Base-by-base conservation (phyloP, 139 green algal genomes). In the Chlamydomonas sp. region DNA sequence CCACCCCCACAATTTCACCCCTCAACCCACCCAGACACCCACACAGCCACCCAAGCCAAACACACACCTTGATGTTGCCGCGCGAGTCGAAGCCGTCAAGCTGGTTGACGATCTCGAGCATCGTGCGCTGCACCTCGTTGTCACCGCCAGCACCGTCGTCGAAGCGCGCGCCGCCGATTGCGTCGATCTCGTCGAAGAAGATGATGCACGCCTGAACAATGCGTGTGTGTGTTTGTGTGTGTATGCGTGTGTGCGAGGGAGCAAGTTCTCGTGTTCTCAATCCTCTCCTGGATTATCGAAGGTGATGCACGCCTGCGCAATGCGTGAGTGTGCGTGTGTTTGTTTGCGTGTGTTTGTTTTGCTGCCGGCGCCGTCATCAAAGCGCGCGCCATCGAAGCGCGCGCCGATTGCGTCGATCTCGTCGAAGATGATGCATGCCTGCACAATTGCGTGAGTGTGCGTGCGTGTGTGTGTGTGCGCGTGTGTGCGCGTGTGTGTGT, bases 41-140 rank as follows among this genome's bases (percentile, higher is more conserved):
- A n/a, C n/a, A n/a, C n/a, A n/a, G n/a, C n/a, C n/a, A n/a, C n/a
- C n/a, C n/a, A n/a, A n/a, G 39, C 39, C 39, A 50, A 13, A 50
- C 29, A 84, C 67, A 0, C 43, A 92, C 94, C 84, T 99, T 99
- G 78, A 99, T 96, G 82, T 99, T 99, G 24, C 95, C 95, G 39
- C 95, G 85, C 2, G 92, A 82, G 74, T 99, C 95, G 72, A 99
- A 99, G 31, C 95, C 94, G 35, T 76, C 70, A 29, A 99, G 88
- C 89, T 99, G 95, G 81, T 99, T 99, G 3, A 99, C 94, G 39
- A 99, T 99, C 83, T 99, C 94, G 58, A 99, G 83, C 94, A 99
- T 98, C 5, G 95, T 99, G 35, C 94, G 87, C 85, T 99, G 94
- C 79, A 99, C 95, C 84, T 99, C 95, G 82, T 97, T 99, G 85